Evolutionary conservation across 2,329 filamentous ascomycete species (phyloP), one percentile per base, ranked within the genome.

Genomic region (Aspergillaceae sp.): DNA sequence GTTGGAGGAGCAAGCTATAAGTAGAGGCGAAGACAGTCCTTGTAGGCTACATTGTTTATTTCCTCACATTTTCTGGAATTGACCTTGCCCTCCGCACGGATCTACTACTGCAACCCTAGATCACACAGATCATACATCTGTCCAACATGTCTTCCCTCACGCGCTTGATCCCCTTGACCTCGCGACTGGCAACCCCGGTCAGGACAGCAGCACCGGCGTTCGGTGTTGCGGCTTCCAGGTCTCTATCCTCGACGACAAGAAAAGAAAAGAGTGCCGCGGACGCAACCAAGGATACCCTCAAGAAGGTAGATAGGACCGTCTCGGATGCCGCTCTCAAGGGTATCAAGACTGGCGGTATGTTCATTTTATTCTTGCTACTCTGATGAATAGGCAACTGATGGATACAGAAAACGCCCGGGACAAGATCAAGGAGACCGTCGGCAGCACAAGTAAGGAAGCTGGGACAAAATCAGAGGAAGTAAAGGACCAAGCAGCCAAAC

Each of bases 331-430:
- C 75, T 7, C 75, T 83, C 26, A 77, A 78, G 65, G 80, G 79
- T 40, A 80, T 83, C 50, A 76, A 84, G 65, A 79, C 73, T 55
- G 76, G 77, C 49, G 73, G 79, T 82, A 75, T 48, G 79, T 62
- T 9, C 19, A 8, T 28, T 7, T 19, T 38, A n/a, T 30, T 30
- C 29, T 44, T 29, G 7, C 42, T 38, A 26, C 26, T 4, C n/a
- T 34, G 10, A 11, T 2, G 2, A 5, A 26, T 10, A 28, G 11
- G 27, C 43, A 10, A 9, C 32, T 49, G 48, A 45, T 35, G 8
- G 10, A 7, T 38, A 46, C 40, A 82, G 79, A 80, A 56, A 53
- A 76, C 66, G 73, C 70, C 38, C 67, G 72, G 41, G 59, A 70
- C 28, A 71, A 70, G 48, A 58, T 71, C 40, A 73, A 73, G 54